Evolutionary conservation across 345 rosid genomes (phyloP), one percentile per base, ranked within the genome.

Genomic region (Gossypium ekmanianum): DNA sequence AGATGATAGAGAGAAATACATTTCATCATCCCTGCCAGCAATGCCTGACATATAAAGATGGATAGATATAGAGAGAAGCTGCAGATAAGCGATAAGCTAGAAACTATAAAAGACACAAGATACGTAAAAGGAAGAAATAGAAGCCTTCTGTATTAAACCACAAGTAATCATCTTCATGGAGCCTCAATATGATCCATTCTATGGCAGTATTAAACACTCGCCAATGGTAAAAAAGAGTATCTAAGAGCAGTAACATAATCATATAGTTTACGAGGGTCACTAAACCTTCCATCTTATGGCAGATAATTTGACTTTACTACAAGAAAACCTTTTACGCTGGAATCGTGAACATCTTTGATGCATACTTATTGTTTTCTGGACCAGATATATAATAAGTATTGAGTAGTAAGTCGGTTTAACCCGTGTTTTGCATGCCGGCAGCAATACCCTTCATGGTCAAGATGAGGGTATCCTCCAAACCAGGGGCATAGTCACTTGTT

Each of bases 391-490:
- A 24, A 41, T 12, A 50, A 44, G 50, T 54, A 17, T n/a, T 2
- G 58, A 64, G 27, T n/a, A 11, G 11, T 55, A 55, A 18, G 48
- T n/a, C 0, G 5, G 43, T 44, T 77, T 86, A 95, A 80, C 99
- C 98, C 11, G 99, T 95, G 85, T 93, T 95, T 83, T 93, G 98
- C 83, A 93, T 27, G 68, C 98, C 97, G 0, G 98, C 98, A 34
- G 98, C 97, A 75, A 95, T 85, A 76, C 99, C 99, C 83, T 95
- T 95, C 97, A 95, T 91, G 76, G 98, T 95, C 84, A 95, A 82
- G 87, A 95, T 93, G 63, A 95, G 97, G 69, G 99, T 93, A 85
- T 95, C 99, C 84, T 93, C 98, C 82, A 95, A 81, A 48, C 98
- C 97, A 39, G 97, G 97, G 24, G 88, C 94, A 50, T 95, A 91